Base-by-base conservation (phyloP, 2,329 filamentous ascomycete genomes). In the Monilinia fructigena region DNA sequence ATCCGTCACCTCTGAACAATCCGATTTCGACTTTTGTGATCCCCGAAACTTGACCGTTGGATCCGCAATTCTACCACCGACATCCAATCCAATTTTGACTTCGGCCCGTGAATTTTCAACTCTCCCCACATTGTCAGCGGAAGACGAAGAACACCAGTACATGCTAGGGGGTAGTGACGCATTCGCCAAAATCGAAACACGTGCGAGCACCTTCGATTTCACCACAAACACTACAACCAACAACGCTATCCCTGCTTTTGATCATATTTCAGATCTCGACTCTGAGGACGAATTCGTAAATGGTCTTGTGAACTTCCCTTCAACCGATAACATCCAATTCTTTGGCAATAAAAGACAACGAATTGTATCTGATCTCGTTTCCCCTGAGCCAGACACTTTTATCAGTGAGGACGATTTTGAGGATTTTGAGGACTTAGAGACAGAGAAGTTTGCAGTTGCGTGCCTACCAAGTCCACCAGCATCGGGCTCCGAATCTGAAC, bases 261-360 rank as follows among this genome's bases (percentile, higher is more conserved):
- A 96, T 77, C 90, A 92, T 71, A 86, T 96, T 72, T 95, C 93
- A 31, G 93, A 96, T 74, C 84, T 97, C 66, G 93, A 97, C 77
- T 93, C 91, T 0, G 93, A 97, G 74, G 92, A 96, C 83, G 92
- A 95, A 76, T 92, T 96, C 74, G 85, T 87, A 73, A 89, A 86
- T 76, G 85, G 85, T 65, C 84, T 96, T 11, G 88, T 92, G 70
- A 87, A 91, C 75, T 89, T 93, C 71, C 82, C 85, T 69, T 77
- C 82, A 26, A 79, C 81, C 50, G 80, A 83, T 59, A 87, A 89
- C 77, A 80, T 85, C 16, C 80, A 84, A 72, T 89, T 85, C 77
- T 76, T 85, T 68, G 82, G 83, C 66, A 84, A 80, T 75, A 92
- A 92, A 81, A 87, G 93, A 72, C 85, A 86, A 47, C 85, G 86